These are phyloP conservation scores for Naematelia aurantialba DNA, from an alignment of 768 basidiomycete species.

Conservation along the genomic window DNA sequence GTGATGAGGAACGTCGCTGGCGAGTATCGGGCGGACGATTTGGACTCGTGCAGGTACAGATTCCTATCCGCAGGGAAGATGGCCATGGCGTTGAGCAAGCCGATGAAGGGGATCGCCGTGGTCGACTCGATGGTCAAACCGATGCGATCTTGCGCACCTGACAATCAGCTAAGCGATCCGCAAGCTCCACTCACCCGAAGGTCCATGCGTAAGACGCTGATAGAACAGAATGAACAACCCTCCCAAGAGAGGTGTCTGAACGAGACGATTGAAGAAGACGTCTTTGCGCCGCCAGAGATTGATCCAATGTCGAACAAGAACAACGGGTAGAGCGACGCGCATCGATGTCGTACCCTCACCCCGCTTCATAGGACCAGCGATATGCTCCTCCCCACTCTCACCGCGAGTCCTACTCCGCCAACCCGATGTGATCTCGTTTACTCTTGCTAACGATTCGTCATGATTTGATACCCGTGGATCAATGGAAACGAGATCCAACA, in stretches of 20 bases:
- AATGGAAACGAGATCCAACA: conserved; percentile 58
- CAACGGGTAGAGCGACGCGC: conserved; percentile 51
- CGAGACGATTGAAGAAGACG: conserved; percentile 38
- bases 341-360: conserved; percentile 47
- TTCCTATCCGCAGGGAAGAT: conserved; percentile 55
- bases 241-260: conserved; percentile 34
- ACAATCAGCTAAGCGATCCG: neutral
- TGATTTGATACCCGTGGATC: conserved; percentile 35
- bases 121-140: conserved; percentile 49
- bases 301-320: conserved; percentile 51
- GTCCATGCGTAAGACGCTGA: conserved; percentile 50
- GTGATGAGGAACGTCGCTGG: conserved; percentile 51
- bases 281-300: conserved; percentile 54
- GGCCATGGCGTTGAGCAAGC: conserved; percentile 50
- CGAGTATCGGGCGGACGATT: conserved; percentile 52
- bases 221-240: conserved; percentile 51
- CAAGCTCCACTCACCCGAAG: conserved; percentile 18
- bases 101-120: conserved; percentile 50
- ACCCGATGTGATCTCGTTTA: conserved; percentile 16
- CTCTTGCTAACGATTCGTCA: conserved; percentile 25
- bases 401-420: conserved; percentile 13
- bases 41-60: conserved; percentile 54
- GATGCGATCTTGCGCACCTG: conserved; percentile 53
- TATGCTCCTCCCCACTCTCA: conserved; percentile 10
- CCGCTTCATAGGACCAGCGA: conserved; percentile 4